These are phyloP conservation scores for Penicillium verrucosum DNA, from an alignment of 2,329 filamentous ascomycete genomes.

Conservation along the genomic window DNA sequence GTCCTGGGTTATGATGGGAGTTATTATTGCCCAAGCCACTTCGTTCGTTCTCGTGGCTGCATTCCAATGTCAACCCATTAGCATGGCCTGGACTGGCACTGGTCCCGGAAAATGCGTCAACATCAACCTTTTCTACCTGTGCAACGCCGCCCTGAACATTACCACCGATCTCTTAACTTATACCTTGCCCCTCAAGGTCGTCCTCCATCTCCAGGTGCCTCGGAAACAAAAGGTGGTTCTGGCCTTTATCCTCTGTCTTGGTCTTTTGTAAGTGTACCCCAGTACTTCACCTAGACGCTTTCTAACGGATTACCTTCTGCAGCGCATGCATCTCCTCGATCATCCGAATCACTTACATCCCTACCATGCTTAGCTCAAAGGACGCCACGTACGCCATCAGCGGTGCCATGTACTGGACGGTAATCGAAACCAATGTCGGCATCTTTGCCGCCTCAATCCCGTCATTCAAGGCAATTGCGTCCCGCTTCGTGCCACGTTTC, in stretches of 20 bases:
- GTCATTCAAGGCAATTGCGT: slow-evolving; percentile 41
- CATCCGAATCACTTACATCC: slow-evolving; percentile 47
- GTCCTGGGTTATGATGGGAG: slow-evolving; percentile 40
- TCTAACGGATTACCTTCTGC: background rate
- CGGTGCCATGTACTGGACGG: slow-evolving; percentile 47
- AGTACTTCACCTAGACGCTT: background rate
- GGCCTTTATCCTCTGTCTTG: slow-evolving; percentile 50
- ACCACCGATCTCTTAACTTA: slow-evolving; percentile 58
- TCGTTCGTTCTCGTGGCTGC: slow-evolving; percentile 44
- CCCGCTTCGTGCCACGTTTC: slow-evolving; percentile 44
- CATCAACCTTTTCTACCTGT: slow-evolving; percentile 51
- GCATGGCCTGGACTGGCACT: slow-evolving; percentile 39
- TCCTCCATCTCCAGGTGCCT: slow-evolving; percentile 48
- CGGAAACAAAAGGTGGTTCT: slow-evolving; percentile 48
- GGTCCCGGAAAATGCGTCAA: slow-evolving; percentile 44
- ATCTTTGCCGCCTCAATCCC: slow-evolving; percentile 45
- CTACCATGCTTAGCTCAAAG: slow-evolving; percentile 39
- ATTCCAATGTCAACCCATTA: slow-evolving; percentile 46
- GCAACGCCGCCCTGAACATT: slow-evolving; percentile 59
- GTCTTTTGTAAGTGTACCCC: slow-evolving; percentile 41
- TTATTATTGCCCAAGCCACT: slow-evolving; percentile 42
- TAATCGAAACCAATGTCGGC: slow-evolving; percentile 43
- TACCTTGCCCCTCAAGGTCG: slow-evolving; percentile 50
- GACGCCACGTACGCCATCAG: slow-evolving; percentile 39
- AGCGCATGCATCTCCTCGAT: slow-evolving; percentile 49